Percentiles rank a stretch among this genome's conserved stretches.
Evolutionary conservation across 2,329 filamentous ascomycete species (phyloP).

Genomic region (Lasiodiplodia hormozganensis): DNA sequence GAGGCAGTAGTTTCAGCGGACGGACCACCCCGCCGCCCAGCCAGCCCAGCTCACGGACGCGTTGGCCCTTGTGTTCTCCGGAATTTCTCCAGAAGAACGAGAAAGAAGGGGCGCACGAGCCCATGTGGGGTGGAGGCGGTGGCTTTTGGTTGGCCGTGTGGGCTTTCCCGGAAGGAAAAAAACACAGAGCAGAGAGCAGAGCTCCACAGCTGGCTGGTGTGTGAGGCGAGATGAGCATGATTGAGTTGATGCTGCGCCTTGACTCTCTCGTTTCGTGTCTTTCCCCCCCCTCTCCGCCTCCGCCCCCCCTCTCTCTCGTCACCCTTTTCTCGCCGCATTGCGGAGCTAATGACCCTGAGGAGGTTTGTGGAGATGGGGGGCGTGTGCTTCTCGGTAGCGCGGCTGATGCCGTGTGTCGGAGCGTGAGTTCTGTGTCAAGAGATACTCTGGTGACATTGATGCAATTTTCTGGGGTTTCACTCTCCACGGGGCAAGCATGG

Average conservation of each 20-base stretch:
- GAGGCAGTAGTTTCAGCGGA: background rate
- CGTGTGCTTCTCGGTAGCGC: background rate
- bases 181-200: background rate
- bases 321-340: background rate
- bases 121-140: conserved; percentile 11
- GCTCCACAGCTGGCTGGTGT: background rate
- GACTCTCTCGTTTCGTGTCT: background rate
- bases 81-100: conserved; percentile 17
- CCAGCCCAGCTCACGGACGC: background rate
- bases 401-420: background rate
- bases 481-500: conserved; percentile 5
- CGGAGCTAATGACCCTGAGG: background rate
- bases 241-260: background rate
- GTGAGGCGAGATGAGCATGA: background rate
- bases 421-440: background rate
- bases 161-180: background rate
- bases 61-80: background rate
- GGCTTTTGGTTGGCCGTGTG: background rate
- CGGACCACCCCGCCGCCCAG: background rate
- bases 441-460: conserved; percentile 19
- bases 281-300: too few species aligned
- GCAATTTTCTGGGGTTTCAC: background rate
- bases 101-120: background rate
- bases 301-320: background rate
- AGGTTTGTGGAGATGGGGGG: background rate